Conservation (phyloP, 1,284 basidiomycete genomes). For the Tetrapyrgos nigripes region DNA sequence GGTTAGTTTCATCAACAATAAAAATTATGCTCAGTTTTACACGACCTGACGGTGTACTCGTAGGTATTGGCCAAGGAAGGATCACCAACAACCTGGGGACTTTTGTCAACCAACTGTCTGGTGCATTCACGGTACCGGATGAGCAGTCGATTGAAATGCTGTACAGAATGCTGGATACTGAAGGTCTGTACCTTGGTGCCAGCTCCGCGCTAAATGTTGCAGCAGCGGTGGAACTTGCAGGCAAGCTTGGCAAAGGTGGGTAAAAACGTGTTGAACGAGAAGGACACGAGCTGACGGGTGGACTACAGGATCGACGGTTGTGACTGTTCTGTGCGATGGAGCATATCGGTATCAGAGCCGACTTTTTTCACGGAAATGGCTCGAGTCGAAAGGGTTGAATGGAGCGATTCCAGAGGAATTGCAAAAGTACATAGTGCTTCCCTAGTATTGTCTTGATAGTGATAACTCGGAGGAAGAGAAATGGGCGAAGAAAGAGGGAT, state of each 20-base stretch:
- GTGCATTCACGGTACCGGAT: slow-evolving; percentile 89
- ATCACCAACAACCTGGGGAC: slow-evolving; percentile 94
- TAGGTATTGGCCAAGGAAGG: slow-evolving; percentile 96
- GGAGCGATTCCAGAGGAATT: slow-evolving; percentile 85
- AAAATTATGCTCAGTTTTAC: background rate
- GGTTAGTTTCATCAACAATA: slow-evolving; percentile 52
- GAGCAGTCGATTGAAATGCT: slow-evolving; percentile 93
- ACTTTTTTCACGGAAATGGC: slow-evolving; percentile 95
- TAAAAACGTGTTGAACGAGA: slow-evolving; percentile 1
- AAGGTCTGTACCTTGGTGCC: slow-evolving; percentile 97
- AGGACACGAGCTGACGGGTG: background rate
- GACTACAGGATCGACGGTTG: slow-evolving; percentile 80
- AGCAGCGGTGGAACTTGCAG: slow-evolving; percentile 89
- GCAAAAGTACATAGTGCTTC: slow-evolving; percentile 91
- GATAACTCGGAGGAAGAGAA: background rate
- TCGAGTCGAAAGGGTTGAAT: slow-evolving; percentile 83
- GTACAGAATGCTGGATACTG: slow-evolving; percentile 91
- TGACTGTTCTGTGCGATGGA: slow-evolving; percentile 93
- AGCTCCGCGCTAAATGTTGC: slow-evolving; percentile 96
- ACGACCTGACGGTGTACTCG: slow-evolving; percentile 9
- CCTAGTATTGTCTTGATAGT: slow-evolving; percentile 42
- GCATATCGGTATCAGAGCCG: slow-evolving; percentile 97
- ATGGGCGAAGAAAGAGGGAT: background rate
- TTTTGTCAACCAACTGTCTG: slow-evolving; percentile 82
- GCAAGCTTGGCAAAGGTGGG: slow-evolving; percentile 83